Evolutionary conservation across 768 basidiomycete genomes (phyloP), one percentile per base, ranked within the genome.

Genomic region (Pulveroboletus sp.): DNA sequence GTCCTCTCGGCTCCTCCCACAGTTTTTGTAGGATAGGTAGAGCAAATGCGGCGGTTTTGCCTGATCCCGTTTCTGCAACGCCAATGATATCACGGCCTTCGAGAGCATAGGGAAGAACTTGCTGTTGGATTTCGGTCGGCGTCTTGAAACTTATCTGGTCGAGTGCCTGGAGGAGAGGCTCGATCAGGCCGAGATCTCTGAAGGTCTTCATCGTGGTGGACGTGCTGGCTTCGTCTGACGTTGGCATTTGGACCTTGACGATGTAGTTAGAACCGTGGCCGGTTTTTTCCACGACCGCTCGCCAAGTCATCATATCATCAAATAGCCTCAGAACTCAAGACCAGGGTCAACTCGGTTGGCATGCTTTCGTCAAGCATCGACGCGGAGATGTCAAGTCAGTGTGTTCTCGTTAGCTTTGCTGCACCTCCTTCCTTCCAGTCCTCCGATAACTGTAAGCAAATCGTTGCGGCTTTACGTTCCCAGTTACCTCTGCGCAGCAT

Each of bases 11-110:
- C 28, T 94, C 89, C 43, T 93, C 89, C 93, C 93, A 98, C 68
- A 98, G 71, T 58, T 91, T 91, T 69, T 99, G 96, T 32, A 99
- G 72, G 51, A 99, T 95, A 2, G 96, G 96, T 6, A 98, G 72
- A 24, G 91, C 93, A 69, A 98, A 98, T 18, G 96, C 94, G 14
- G 93, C 95, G 0, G 96, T 98, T 75, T 99, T 98, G 58, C 95
- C 96, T 11, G 90, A 93, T 28, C 96, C 96, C 9, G 96, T 99
- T 57, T 91, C 85, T 30, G 96, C 96, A n/a, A 99, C 87, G 17
- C 96, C 96, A 51, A 99, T 98, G 57, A 99, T 90, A 72, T 99
- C 96, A 61, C 86, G 82, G 0, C 93, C 94, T 66, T 89, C 76
- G 6, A 99, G 71, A 17, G 94, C 95, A 71, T 83, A 81, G 0